Base-by-base conservation (phyloP, 31 red algal genomes). In the Bonnemaisonia californica region DNA sequence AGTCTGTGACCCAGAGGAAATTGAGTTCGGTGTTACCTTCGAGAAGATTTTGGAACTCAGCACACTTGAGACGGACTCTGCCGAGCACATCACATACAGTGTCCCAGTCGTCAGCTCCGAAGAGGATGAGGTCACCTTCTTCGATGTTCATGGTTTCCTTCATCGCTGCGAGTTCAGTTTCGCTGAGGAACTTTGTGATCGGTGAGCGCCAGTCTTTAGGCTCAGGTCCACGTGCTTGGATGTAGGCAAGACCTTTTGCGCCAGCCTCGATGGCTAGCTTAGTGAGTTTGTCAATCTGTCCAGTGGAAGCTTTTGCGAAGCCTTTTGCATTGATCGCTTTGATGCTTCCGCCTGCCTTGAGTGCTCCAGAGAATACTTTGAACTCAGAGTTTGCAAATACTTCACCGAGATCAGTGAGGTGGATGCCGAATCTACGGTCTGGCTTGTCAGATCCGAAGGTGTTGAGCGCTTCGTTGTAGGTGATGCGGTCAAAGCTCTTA, bases 401-500 rank as follows among this genome's bases (percentile, higher is more conserved):
- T 11, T 78, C 5, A 22, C 5, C 21, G 48, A 93, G 30, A 23
- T 79, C 71, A 30, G 30, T 12, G 41, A 89, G 30, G 57, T 79
- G 63, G 59, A 89, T 77, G 40, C 80, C 86, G 47, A 89, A 89
- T 3, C 86, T 51, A 32, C 85, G 38, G 45, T 89, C 86, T 69
- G 84, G 84, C 48, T 80, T 82, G 73, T 89, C 86, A 28, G 71
- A 63, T 12, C 86, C 86, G 55, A 62, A 89, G 24, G 66, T 54
- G 27, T 41, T 7, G 56, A 88, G 58, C 36, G 23, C 5, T 24
- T 89, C 86, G 3, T 81, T 65, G 39, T 89, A 89, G 30, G 60
- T 57, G 63, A 89, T 39, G 3, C 84, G 54, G 16, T 77, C 76
- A 41, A 91, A 86, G 7, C 18, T 65, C 12, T 13, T 26, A 13